Conservation (phyloP, 164 flowering plant genomes). For the Warburgia ugandensis region DNA sequence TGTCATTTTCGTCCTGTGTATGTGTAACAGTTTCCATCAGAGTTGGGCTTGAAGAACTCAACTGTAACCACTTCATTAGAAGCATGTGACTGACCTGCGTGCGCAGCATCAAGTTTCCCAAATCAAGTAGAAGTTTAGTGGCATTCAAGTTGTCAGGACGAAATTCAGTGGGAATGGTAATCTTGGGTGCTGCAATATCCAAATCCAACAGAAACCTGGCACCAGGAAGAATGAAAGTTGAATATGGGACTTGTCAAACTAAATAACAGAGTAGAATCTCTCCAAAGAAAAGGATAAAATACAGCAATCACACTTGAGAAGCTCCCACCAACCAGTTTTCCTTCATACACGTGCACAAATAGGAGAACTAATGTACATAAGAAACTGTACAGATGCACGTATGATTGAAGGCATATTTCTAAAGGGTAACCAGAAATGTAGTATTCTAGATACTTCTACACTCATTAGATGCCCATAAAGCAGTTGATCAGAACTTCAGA, state of each 20-base stretch:
- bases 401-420: too few species aligned
- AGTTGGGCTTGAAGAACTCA: conserved; percentile 3
- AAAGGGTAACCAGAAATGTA: too few species aligned
- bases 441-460: too few species aligned
- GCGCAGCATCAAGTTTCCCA: conserved; percentile 77
- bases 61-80: neutral
- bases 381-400: too few species aligned
- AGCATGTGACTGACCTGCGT: conserved; percentile 47
- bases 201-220: conserved; percentile 82
- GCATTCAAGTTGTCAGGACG: conserved; percentile 59
- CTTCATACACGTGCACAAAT: too few species aligned
- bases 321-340: too few species aligned
- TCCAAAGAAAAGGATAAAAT: neutral
- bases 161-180: conserved; percentile 85
- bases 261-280: neutral
- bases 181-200: conserved; percentile 98
- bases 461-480: too few species aligned
- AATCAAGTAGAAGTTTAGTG: conserved; percentile 83
- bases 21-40: conserved; percentile 2
- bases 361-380: too few species aligned
- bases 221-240: conserved; percentile 12
- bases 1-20: conserved; percentile 59
- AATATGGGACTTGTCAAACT: neutral
- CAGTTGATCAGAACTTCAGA: too few species aligned
- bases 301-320: too few species aligned